Conservation (phyloP, 2,329 filamentous ascomycete species). For the Exophiala sp. region DNA sequence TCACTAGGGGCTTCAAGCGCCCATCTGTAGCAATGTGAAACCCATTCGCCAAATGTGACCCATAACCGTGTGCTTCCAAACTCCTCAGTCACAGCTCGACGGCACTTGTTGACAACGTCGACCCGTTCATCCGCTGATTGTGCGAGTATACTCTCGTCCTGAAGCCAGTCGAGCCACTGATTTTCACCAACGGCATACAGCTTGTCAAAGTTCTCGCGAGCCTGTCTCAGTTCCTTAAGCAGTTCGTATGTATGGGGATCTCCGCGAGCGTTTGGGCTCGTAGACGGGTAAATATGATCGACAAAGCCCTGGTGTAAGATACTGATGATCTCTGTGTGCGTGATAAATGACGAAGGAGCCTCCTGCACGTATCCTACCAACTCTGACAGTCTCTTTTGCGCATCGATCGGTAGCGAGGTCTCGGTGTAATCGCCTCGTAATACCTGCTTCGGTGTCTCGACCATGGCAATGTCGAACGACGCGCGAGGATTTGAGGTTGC, state of each 20-base stretch:
- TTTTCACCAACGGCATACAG: conserved; percentile 62
- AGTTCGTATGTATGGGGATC: conserved; percentile 46
- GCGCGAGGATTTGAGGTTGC: conserved; percentile 33
- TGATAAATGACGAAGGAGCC: conserved; percentile 46
- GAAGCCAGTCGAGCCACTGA: conserved; percentile 61
- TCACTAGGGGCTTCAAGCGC: conserved; percentile 40
- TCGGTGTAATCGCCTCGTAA: conserved; percentile 40
- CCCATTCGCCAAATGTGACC: conserved; percentile 61
- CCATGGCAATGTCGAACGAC: conserved; percentile 45
- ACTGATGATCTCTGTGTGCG: conserved; percentile 46
- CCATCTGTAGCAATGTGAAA: conserved; percentile 54
- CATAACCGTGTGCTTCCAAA: conserved; percentile 59
- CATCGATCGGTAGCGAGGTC: conserved; percentile 40
- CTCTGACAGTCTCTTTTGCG: conserved; percentile 40
- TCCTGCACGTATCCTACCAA: conserved; percentile 43
- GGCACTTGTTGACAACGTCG: conserved; percentile 57
- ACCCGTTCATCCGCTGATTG: conserved; percentile 55
- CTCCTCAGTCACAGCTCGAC: conserved; percentile 59
- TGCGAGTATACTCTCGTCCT: conserved; percentile 59
- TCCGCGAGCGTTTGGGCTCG: conserved; percentile 43
- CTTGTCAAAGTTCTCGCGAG: conserved; percentile 58
- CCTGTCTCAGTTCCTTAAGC: conserved; percentile 44
- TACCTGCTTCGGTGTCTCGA: conserved; percentile 40
- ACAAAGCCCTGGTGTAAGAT: conserved; percentile 47
- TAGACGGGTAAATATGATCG: conserved; percentile 44